phyloP scores from a whole-genome alignment of 2,329 filamentous ascomycete genomes.

The Pseudofabraea citricarpa region DNA sequence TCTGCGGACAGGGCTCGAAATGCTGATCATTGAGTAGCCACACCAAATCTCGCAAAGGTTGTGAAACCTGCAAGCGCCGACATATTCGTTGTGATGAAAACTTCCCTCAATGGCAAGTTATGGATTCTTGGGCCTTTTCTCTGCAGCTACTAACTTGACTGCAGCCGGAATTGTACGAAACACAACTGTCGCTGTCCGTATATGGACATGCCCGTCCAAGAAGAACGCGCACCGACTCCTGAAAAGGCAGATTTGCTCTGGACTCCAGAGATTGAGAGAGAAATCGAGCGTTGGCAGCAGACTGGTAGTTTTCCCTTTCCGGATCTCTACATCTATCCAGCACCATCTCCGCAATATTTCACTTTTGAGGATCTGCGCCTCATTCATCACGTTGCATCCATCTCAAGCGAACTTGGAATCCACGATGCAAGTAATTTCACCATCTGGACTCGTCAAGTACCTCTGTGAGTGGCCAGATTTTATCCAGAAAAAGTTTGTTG shows the following conservation, averaged over 20 bases:
- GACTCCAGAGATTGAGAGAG: slow-evolving; percentile 78
- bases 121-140: neutral
- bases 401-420: slow-evolving; percentile 76
- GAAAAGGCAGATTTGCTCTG: slow-evolving; percentile 71
- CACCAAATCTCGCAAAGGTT: slow-evolving; percentile 98
- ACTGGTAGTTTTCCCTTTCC: slow-evolving; percentile 84
- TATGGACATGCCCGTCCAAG: slow-evolving; percentile 75
- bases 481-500: slow-evolving; percentile 5
- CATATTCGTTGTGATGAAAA: slow-evolving; percentile 98
- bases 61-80: slow-evolving; percentile 94
- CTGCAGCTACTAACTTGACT: slow-evolving; percentile 17
- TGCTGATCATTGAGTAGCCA: slow-evolving; percentile 55
- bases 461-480: slow-evolving; percentile 60
- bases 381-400: slow-evolving; percentile 83
- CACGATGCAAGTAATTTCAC: slow-evolving; percentile 80
- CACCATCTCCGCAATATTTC: slow-evolving; percentile 67
- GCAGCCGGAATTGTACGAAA: slow-evolving; percentile 94
- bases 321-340: slow-evolving; percentile 71
- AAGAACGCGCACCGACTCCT: slow-evolving; percentile 56
- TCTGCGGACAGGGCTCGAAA: neutral
- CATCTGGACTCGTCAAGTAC: slow-evolving; percentile 88
- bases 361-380: slow-evolving; percentile 76
- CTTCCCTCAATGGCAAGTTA: slow-evolving; percentile 86
- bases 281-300: slow-evolving; percentile 77
- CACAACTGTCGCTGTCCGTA: slow-evolving; percentile 98